phyloP scores from a whole-genome alignment of 2,329 filamentous ascomycete genomes.

The Diaporthe citrichinensis region DNA sequence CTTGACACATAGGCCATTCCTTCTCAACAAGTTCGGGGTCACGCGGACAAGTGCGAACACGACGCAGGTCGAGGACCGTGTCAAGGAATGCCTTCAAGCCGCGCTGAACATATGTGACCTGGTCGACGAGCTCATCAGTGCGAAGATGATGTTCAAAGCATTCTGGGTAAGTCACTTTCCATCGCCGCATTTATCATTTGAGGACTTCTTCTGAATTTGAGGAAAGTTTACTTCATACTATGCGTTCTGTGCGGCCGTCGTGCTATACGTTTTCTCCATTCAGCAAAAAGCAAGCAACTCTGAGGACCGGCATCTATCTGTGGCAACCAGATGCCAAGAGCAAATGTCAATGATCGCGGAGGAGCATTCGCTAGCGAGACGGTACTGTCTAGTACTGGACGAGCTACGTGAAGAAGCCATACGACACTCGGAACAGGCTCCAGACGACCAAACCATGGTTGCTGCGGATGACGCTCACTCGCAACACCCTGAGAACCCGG shows the following conservation, averaged over 20 bases:
- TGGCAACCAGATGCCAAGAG: conserved; percentile 56
- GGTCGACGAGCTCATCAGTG: conserved; percentile 55
- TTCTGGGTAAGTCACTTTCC: conserved; percentile 54
- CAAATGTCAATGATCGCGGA: conserved; percentile 56
- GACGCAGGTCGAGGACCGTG: conserved; percentile 46
- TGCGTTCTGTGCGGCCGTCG: conserved; percentile 59
- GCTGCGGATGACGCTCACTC: neutral
- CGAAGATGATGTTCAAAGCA: conserved; percentile 54
- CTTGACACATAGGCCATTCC: conserved; percentile 55
- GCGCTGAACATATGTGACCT: conserved; percentile 56
- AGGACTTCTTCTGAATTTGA: neutral
- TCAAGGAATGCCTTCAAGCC: conserved; percentile 53
- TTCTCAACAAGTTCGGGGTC: conserved; percentile 53
- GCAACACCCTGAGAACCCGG: neutral
- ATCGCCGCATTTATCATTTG: neutral
- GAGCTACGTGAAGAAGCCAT: conserved; percentile 45
- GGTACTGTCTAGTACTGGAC: conserved; percentile 59
- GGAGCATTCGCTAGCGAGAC: conserved; percentile 55
- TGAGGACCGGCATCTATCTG: conserved; percentile 49
- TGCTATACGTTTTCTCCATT: conserved; percentile 61
- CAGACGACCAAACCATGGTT: neutral
- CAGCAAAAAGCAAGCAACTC: conserved; percentile 50
- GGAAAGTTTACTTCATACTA: conserved; percentile 57
- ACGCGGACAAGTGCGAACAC: conserved; percentile 8
- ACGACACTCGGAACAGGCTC: neutral